Base-by-base conservation (phyloP, 2,329 filamentous ascomycete genomes). In the Exophiala mesophila region DNA sequence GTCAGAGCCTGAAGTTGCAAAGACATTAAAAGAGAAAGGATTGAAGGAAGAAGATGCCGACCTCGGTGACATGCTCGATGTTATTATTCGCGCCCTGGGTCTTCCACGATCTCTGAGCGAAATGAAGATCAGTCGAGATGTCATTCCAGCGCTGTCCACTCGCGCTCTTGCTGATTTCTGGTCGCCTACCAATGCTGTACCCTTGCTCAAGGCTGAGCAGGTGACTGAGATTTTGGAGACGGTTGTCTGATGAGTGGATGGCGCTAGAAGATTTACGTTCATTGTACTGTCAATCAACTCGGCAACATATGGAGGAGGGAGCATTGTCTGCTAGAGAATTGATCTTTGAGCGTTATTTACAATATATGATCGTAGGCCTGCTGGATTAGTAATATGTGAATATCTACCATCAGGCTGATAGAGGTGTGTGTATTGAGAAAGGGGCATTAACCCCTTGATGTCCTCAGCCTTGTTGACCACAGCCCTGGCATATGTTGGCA, bases 71-170 rank as follows among this genome's bases (percentile, higher is more conserved):
- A 58, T 73, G 4, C 56, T 80, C 24, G 72, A 73, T 36, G 65
- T 62, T 3, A 59, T 79, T 2, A 67, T 80, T 30, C 63, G 66
- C 5, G 67, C 69, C 29, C 55, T 80, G 13, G 74, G 67, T 1
- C 64, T 80, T 69, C 75, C 76, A n/a, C 63, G 70, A 39, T 70
- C 67, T 3, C 53, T 80, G 34, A 67, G 63, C 33, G 73, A 74
- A 4, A 71, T 78, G 2, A 66, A 69, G 0, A 66, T 80, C 2
- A 64, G 65, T 0, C 62, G 62, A 17, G 71, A 77, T 2, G 64
- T 68, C 53, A 55, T 77, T 12, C 66, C 70, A 16, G 53, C 47
- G 3, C 55, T 81, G 34, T 74, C 76, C 0, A 59, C 63, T 44
- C 70, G 72, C 46, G 70, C 69, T 48, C 55, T 79, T 51, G 59